These are phyloP conservation scores for Hibiscus trionum DNA, from an alignment of 345 rosid genomes.

Conservation along the genomic window DNA sequence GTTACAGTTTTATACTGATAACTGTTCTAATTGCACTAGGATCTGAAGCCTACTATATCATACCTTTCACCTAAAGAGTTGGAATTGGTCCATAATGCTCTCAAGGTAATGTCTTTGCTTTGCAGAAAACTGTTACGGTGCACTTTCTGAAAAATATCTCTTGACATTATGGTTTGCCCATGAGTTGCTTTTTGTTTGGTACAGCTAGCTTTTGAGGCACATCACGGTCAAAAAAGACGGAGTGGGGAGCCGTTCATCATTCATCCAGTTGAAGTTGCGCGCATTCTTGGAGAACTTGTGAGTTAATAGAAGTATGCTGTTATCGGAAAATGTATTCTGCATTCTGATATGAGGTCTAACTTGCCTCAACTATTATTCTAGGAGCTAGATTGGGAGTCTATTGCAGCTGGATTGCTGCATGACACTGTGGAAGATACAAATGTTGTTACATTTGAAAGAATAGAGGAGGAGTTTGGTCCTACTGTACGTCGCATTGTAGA, in stretches of 20 bases:
- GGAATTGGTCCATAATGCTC: slow-evolving; percentile 76
- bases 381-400: slow-evolving; percentile 99
- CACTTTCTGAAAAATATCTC: background rate
- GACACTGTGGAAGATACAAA: slow-evolving; percentile 98
- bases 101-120: slow-evolving; percentile 42
- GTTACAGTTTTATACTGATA: background rate
- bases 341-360: slow-evolving; percentile 16
- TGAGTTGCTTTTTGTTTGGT: slow-evolving; percentile 24
- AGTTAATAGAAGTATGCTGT: slow-evolving; percentile 25
- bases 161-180: background rate
- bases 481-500: slow-evolving; percentile 86
- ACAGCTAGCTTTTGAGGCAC: slow-evolving; percentile 97
- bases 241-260: slow-evolving; percentile 98
- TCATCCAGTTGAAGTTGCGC: slow-evolving; percentile 98
- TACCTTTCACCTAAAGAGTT: slow-evolving; percentile 75
- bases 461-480: slow-evolving; percentile 86
- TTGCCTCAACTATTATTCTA: slow-evolving; percentile 25
- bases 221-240: slow-evolving; percentile 91
- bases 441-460: slow-evolving; percentile 81
- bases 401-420: slow-evolving; percentile 93
- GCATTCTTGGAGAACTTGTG: slow-evolving; percentile 95
- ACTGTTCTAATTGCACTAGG: slow-evolving; percentile 26
- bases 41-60: slow-evolving; percentile 56
- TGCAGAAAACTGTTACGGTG: background rate
- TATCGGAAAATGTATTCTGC: slow-evolving; percentile 4